These are phyloP conservation scores for Trypanosoma mega DNA, from an alignment of 208 protist genomes.

Conservation along the genomic window DNA sequence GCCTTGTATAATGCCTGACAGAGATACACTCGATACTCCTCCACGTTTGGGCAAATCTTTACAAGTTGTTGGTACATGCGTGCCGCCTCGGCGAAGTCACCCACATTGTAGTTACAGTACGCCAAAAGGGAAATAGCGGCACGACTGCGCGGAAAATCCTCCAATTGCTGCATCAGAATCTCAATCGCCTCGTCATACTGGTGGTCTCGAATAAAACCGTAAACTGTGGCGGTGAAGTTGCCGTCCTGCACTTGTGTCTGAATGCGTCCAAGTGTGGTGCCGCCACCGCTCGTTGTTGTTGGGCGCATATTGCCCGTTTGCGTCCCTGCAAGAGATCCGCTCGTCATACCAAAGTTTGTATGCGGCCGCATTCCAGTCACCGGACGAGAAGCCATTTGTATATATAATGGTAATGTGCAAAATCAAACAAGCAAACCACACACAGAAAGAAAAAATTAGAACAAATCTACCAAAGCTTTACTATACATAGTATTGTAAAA, in stretches of 20 bases:
- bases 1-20: conserved; percentile 96
- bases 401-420: neutral
- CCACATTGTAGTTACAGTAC: conserved; percentile 96
- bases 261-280: conserved; percentile 89
- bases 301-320: conserved; percentile 51
- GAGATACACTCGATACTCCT: conserved; percentile 96
- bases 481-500: too few species aligned
- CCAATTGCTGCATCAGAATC: conserved; percentile 86
- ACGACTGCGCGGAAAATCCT: conserved; percentile 94
- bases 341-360: conserved; percentile 28
- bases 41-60: conserved; percentile 90
- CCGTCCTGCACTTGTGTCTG: conserved; percentile 92
- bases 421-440: neutral
- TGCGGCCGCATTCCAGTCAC: conserved; percentile 67
- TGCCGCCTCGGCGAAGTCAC: conserved; percentile 89
- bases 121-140: conserved; percentile 96
- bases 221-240: conserved; percentile 95
- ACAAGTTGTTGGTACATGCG: conserved; percentile 90
- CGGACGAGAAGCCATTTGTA: conserved; percentile 38
- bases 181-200: conserved; percentile 93
- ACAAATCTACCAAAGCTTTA: too few species aligned
- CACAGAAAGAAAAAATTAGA: too few species aligned
- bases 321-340: conserved; percentile 29
- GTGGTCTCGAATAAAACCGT: conserved; percentile 93
- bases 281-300: conserved; percentile 83